Evolutionary conservation across 2,329 filamentous ascomycete species (phyloP), one percentile per base, ranked within the genome.

Genomic region (Cryphonectria nitschkei): DNA sequence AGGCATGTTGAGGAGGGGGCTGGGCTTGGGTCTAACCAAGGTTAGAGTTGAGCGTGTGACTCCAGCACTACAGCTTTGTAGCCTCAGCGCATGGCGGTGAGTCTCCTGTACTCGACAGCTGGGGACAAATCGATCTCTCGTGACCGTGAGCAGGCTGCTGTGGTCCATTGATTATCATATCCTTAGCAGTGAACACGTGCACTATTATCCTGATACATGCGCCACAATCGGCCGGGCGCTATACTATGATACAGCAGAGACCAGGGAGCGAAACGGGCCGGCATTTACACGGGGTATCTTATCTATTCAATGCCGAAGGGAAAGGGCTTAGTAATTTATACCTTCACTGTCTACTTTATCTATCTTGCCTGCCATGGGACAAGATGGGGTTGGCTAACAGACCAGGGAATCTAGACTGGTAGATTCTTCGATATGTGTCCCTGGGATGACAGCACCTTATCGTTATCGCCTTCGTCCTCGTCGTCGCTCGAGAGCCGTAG

Each of bases 401-500:
- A 32, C 54, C 54, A 32, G 54, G 26, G 29, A 41, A 68, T 64
- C 70, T 72, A 72, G 16, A 13, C 68, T 64, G 56, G 29, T 29
- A 26, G 34, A 46, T 37, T 34, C 52, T 39, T 37, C 26, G 13
- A 8, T 7, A 29, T 63, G 16, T 65, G 29, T 11, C 46, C 32
- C 34, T n/a, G 29, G 3, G n/a, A 22, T 3, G 65, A 19, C 22
- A 16, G 32, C 9, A 19, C 29, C 7, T n/a, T 7, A 26, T n/a
- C 62, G 9, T 22, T 39, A 29, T 67, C 66, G 7, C 65, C 67
- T 8, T 13, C 52, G 3, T 60, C 41, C 29, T 54, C 68, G 3
- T 72, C 70, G 14, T 70, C 68, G 16, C 68, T 70, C n/a, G 69
- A 73, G 13, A 71, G 54, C 54, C 66, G 70, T 63, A 73, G 26